These are phyloP conservation scores for Rubus idaeus DNA, from an alignment of 306 rosid genomes.

Conservation along the genomic window DNA sequence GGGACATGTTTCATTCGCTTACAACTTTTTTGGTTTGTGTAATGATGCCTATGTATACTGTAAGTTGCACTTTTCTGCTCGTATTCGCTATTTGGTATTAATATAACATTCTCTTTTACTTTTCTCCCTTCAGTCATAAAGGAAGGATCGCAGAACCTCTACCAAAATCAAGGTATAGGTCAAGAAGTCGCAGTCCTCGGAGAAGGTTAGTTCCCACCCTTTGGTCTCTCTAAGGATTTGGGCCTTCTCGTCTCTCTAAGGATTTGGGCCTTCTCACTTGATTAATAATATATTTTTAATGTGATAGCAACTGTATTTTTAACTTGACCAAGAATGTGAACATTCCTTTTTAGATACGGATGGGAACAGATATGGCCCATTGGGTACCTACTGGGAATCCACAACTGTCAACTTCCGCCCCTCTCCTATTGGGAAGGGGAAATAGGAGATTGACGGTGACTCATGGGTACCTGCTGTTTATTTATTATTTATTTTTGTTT, in stretches of 20 bases:
- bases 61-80: background rate
- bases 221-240: background rate
- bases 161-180: constrained; percentile 49
- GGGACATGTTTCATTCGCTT: background rate
- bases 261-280: background rate
- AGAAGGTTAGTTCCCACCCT: constrained; percentile 42
- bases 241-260: background rate
- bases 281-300: background rate
- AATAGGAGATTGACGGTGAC: background rate
- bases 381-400: background rate
- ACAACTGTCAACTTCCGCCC: background rate
- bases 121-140: constrained; percentile 48
- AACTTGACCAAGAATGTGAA: background rate
- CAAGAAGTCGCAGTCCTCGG: constrained; percentile 86
- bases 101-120: background rate
- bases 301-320: background rate
- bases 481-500: no score
- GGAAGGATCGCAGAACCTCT: constrained; percentile 67
- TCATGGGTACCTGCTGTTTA: background rate
- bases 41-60: background rate
- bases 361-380: background rate
- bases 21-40: background rate
- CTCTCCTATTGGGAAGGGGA: background rate
- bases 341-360: background rate
- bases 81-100: background rate